Evolutionary conservation across 2,329 filamentous ascomycete species (phyloP).

Genomic region (Epicoccum nigrum): DNA sequence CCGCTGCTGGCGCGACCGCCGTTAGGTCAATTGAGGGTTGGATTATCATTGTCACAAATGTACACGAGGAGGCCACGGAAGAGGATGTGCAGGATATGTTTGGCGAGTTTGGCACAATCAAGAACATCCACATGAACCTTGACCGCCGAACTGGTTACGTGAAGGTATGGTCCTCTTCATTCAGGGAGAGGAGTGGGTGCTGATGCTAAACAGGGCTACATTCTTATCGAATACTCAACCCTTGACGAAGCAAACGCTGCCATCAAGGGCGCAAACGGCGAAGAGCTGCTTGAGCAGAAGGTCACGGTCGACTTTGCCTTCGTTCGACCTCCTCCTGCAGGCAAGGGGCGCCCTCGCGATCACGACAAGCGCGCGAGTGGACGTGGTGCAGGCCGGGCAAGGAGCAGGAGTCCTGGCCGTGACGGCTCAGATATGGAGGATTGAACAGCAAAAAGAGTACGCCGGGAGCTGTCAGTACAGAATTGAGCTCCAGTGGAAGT

Average conservation of each 20-base stretch:
- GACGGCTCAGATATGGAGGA: conserved; percentile 45
- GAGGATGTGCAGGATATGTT: conserved; percentile 83
- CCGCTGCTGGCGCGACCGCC: conserved; percentile 74
- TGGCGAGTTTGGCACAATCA: conserved; percentile 83
- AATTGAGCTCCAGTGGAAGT: background rate
- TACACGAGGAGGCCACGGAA: conserved; percentile 86
- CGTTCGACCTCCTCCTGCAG: conserved; percentile 71
- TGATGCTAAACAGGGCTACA: conserved; percentile 69
- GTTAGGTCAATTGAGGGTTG: conserved; percentile 88
- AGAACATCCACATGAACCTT: conserved; percentile 83
- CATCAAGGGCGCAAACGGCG: conserved; percentile 77
- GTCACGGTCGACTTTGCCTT: conserved; percentile 85
- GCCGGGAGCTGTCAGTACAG: background rate
- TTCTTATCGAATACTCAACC: conserved; percentile 82
- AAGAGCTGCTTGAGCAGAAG: conserved; percentile 81
- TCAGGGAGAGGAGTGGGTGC: background rate
- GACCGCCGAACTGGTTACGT: conserved; percentile 84
- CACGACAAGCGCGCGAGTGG: conserved; percentile 40
- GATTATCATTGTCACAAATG: conserved; percentile 86
- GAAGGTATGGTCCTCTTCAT: conserved; percentile 64
- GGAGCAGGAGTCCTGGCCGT: conserved; percentile 53
- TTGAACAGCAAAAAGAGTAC: conserved; percentile 1
- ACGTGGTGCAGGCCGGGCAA: conserved; percentile 42
- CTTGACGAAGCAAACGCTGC: conserved; percentile 80
- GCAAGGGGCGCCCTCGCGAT: conserved; percentile 54